Evolutionary conservation across 2,329 filamentous ascomycete species (phyloP), one percentile per base, ranked within the genome.

Genomic region (Ophiocordyceps robertsii): DNA sequence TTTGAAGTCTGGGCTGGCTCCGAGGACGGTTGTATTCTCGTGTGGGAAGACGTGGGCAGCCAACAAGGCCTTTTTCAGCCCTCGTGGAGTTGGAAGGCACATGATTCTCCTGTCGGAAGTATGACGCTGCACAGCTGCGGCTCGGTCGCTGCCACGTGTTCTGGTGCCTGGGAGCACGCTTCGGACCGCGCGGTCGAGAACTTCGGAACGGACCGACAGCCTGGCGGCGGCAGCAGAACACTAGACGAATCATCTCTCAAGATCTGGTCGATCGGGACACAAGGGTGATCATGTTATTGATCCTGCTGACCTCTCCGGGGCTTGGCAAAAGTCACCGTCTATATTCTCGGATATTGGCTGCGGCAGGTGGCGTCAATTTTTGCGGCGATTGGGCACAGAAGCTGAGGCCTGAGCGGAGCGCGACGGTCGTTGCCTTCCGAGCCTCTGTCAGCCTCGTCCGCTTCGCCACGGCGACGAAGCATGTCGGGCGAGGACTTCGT

Each of bases 1-100:
- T 77, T 77, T 47, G 78, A 82, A 54, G 65, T 81, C 38, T 82
- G 77, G 77, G 73, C 73, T 6, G 78, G 77, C 2, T 68, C 70
- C 1, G 63, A 66, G 37, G 62, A 69, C 46, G 77, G 78, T 2
- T 53, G 58, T 3, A 70, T 78, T n/a, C 64, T 65, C 37, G 68
- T 80, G 7, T 82, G 75, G 71, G 72, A 80, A 37, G 64, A 65
- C 11, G 69, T 78, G 0, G 75, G 76, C 24, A 59, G 55, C 33
- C 49, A 47, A 3, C 66, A 63, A 37, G 75, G 73, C 14, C 58
- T 62, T 7, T 53, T 64, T 19, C 53, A 61, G 24, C 64, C 67
- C 4, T 57, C 63, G 0, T 77, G 73, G 72, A 53, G 55, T n/a
- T 77, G 72, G 68, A 51, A 60, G 17, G 65, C 66, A 1, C 67